Evolutionary conservation across 805 yeast genomes (phyloP).

Genomic region (Yamadazyma tumulicola): DNA sequence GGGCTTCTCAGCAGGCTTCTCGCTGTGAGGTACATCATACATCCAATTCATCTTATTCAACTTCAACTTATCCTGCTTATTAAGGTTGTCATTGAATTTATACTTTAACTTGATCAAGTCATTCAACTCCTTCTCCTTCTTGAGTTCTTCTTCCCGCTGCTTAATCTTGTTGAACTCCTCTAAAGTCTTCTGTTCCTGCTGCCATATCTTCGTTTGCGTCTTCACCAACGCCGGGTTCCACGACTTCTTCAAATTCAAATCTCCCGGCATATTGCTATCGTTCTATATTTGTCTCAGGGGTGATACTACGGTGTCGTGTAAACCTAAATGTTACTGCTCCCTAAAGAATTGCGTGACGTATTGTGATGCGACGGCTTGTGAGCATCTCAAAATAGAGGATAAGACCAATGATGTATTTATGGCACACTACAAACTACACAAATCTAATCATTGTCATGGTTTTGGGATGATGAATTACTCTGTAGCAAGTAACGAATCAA

Average conservation of each 20-base stretch:
- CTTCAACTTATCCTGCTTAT: constrained; percentile 30
- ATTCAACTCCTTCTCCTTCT: constrained; percentile 56
- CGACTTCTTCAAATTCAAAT: constrained; percentile 85
- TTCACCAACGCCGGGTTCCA: constrained; percentile 92
- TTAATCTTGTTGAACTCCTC: constrained; percentile 64
- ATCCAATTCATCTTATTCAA: constrained; percentile 74
- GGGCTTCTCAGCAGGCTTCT: neutral
- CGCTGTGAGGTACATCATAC: constrained; percentile 57
- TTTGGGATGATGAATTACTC: no score
- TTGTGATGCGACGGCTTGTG: no score
- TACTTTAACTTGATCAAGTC: constrained; percentile 50
- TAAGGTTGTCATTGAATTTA: constrained; percentile 27
- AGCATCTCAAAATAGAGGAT: no score
- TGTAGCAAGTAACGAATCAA: no score
- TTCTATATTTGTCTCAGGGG: no score
- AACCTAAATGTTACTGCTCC: no score
- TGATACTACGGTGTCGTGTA: no score
- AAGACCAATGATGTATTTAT: no score
- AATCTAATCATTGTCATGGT: no score
- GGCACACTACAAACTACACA: no score
- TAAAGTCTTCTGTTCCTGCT: constrained; percentile 71
- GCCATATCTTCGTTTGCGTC: constrained; percentile 84
- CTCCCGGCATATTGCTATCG: constrained; percentile 77
- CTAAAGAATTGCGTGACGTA: no score
- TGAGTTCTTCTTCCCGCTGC: constrained; percentile 61